These are phyloP conservation scores for Cinchona pubescens DNA, from an alignment of 257 asterid species.

Conservation along the genomic window DNA sequence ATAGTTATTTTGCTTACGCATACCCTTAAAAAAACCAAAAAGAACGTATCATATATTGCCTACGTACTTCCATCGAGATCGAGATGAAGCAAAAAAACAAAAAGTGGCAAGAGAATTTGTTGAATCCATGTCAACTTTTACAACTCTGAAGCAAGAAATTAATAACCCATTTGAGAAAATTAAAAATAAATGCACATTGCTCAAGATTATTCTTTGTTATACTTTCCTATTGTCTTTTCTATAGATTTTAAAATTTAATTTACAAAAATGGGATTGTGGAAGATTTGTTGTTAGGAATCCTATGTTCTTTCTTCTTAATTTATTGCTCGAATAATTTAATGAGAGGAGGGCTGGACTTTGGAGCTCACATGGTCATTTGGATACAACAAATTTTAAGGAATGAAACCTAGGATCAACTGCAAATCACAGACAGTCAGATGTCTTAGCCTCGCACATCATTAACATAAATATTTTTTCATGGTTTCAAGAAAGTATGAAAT, in stretches of 20 bases:
- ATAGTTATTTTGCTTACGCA: neutral
- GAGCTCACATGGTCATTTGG: neutral
- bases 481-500: neutral
- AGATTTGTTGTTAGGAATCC: neutral
- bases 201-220: constrained; percentile 12
- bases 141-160: neutral
- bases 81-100: neutral
- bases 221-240: constrained; percentile 9
- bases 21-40: neutral
- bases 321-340: neutral
- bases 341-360: neutral
- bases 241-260: neutral
- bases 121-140: constrained; percentile 6
- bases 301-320: neutral
- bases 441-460: neutral
- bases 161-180: neutral
- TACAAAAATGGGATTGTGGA: neutral
- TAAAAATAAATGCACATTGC: constrained; percentile 1
- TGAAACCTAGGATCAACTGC: constrained; percentile 27
- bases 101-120: neutral
- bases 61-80: neutral
- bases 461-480: neutral
- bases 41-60: constrained; percentile 4
- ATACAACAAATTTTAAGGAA: constrained; percentile 1
- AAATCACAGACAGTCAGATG: constrained; percentile 5